Evolutionary conservation across 164 flowering plant species (phyloP), one percentile per base, ranked within the genome.

Genomic region (Chloranthus sessilifolius): DNA sequence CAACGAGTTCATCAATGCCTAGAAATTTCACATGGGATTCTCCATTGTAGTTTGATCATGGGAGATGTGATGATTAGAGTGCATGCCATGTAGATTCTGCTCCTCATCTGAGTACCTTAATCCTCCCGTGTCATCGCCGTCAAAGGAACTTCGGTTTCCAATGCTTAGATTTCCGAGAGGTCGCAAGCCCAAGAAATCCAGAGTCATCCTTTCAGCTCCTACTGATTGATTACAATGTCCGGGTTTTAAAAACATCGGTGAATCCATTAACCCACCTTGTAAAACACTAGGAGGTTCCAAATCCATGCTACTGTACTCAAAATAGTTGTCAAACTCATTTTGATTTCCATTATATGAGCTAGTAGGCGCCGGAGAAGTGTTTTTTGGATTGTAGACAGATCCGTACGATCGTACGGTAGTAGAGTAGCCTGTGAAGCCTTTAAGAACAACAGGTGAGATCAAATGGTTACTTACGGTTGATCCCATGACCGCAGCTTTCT

Each of bases 401-500:
- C 47, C 65, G 19, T 53, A 51, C 8, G 63, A 45, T 36, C 50
- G 54, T 44, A 31, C 16, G 43, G 35, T 40, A 25, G 47, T 27
- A 14, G 67, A 58, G 40, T 61, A 61, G 1, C 70, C 76, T 0
- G 76, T 56, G 43, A 74, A 74, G 7, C 78, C 76, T 52, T 52
- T 64, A 19, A 66, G 61, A 8, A 71, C 56, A n/a, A 74, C 63
- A 7, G 73, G 73, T 2, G 67, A 48, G 20, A 70, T 59, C 2
- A 68, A 50, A 43, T 55, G 62, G 16, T 67, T 67, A 34, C 79
- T 78, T 4, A 59, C 57, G 43, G 63, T 74, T 9, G 83, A 65
- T 9, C 79, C 83, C 79, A 78, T 74, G 38, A 65, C 70, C 14
- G 83, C 74, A 5, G 83, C 79, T 46, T 72, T 78, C 56, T 78